phyloP scores from a whole-genome alignment of 176 grass and related monocot genomes.

The Microstegium vimineum region DNA sequence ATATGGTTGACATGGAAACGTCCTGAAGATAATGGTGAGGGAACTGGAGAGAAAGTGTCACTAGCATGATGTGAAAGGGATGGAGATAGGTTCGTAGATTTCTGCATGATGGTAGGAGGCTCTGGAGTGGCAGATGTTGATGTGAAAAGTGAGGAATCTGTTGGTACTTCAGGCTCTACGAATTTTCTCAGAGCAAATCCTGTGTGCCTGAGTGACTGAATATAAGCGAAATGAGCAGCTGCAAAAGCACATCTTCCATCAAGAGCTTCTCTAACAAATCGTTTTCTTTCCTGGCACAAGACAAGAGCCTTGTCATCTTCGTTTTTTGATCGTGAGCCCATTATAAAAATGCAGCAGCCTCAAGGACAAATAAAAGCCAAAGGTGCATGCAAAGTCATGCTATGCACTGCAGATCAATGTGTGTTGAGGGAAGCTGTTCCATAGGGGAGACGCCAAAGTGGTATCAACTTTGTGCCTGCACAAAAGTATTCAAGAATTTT shows the following conservation, averaged over 20 bases:
- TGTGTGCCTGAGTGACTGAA: conserved; percentile 80
- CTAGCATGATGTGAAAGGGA: conserved; percentile 54
- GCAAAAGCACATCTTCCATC: conserved; percentile 87
- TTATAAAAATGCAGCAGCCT: conserved; percentile 25
- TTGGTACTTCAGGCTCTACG: conserved; percentile 50
- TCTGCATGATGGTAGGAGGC: conserved; percentile 47
- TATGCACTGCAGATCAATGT: conserved; percentile 26
- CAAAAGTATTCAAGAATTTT: conserved; percentile 4
- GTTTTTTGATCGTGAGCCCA: conserved; percentile 64
- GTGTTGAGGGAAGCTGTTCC: neutral
- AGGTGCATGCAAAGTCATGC: neutral
- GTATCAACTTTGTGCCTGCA: conserved; percentile 25
- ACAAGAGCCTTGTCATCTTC: conserved; percentile 86
- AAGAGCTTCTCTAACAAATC: conserved; percentile 78
- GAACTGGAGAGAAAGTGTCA: conserved; percentile 70
- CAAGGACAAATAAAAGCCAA: conserved; percentile 6
- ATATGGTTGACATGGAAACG: conserved; percentile 87
- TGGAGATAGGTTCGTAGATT: conserved; percentile 53
- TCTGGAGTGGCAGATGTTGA: conserved; percentile 70
- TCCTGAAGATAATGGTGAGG: conserved; percentile 58
- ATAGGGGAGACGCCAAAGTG: neutral
- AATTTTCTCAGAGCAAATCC: conserved; percentile 83
- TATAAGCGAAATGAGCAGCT: conserved; percentile 71
- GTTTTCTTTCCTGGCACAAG: conserved; percentile 86
- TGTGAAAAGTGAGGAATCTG: conserved; percentile 57